Base-by-base conservation (phyloP, 148 eudicot species). In the Cornus suecica region DNA sequence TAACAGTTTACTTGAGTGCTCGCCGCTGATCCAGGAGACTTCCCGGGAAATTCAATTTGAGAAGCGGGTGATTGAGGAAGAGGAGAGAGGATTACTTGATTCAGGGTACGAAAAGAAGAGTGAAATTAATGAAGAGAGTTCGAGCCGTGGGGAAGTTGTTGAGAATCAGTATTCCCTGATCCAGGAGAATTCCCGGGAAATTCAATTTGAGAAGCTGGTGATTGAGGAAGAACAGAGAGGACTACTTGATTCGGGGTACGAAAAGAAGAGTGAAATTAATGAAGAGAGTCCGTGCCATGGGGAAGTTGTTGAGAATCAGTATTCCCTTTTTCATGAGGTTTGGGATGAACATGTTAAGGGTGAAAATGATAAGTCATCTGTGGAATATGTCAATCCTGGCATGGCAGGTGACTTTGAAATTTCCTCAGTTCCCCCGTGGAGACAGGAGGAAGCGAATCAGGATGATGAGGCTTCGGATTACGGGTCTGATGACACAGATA, bases 401-500 rank as follows among this genome's bases (percentile, higher is more conserved):
- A 65, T 48, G 71, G 83, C 73, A 29, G 90, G 84, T 83, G 74
- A 79, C 26, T 72, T 81, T 8, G 89, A 86, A 66, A 86, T 86
- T 70, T 86, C 84, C 1, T 76, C 82, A 58, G 80, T 73, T 34
- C 77, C 82, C 29, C 85, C 90, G 18, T 89, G 93, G 91, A 84
- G 80, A 76, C 82, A 81, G 63, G 81, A 78, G 56, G 86, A 82
- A 78, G 82, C 80, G 32, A 84, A 74, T 22, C 82, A 74, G 0
- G 79, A 82, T 2, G 84, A 85, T 66, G 86, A 86, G 51, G 83
- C 72, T 42, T 66, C 29, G 2, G 90, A 89, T 83, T 86, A 80
- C 72, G 93, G 78, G 28, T 91, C 97, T 66, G 91, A 88, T 77
- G 83, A 87, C 23, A 88, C 86, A 30, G 97, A 91, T 87, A 89